These are phyloP conservation scores for Cordyceps tenuipes DNA, from an alignment of 2,329 filamentous ascomycete species.

Conservation along the genomic window DNA sequence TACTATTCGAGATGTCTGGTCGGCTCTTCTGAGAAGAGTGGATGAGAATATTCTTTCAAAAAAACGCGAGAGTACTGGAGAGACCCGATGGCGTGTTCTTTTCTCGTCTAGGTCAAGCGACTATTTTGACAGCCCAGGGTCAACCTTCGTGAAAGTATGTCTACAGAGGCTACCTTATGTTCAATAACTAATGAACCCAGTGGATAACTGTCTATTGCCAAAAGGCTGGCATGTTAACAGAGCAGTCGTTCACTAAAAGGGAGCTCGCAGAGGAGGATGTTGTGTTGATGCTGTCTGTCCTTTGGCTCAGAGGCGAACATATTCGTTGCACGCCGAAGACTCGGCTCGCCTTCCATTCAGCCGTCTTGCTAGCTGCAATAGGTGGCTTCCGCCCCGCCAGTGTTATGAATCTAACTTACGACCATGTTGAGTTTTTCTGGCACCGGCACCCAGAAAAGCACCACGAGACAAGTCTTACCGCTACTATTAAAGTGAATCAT, in stretches of 20 bases:
- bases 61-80: neutral
- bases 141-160: neutral
- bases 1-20: neutral
- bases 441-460: neutral
- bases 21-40: neutral
- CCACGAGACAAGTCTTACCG: neutral
- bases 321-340: neutral
- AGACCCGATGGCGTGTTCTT: neutral
- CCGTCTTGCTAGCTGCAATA: neutral
- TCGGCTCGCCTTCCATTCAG: neutral
- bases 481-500: neutral
- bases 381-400: neutral
- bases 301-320: neutral
- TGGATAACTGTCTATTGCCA: neutral
- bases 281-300: neutral
- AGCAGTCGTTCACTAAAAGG: neutral
- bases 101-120: neutral
- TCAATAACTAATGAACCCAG: neutral
- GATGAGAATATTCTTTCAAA: neutral
- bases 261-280: neutral
- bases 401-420: neutral
- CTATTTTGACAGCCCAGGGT: neutral
- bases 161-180: no score
- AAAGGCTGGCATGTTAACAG: no score
- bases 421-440: neutral